Conservation (phyloP, 208 protist genomes). For the Leptomonas pyrrhocoris region DNA sequence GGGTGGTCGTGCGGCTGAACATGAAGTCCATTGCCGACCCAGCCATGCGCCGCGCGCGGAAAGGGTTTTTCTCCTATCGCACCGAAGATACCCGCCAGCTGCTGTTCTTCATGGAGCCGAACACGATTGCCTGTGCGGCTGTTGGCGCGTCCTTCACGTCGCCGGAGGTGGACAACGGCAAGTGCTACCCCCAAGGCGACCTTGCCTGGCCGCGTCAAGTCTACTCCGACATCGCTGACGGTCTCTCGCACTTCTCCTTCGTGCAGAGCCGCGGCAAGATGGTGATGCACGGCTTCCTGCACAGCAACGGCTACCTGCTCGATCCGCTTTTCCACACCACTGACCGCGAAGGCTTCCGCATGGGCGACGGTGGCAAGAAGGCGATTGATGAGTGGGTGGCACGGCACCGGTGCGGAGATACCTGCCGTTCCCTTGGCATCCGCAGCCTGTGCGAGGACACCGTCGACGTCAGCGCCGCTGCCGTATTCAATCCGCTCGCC, state of each 20-base stretch:
- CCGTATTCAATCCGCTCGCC: constrained; percentile 22
- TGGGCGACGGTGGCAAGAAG: constrained; percentile 55
- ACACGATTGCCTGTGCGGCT: constrained; percentile 48
- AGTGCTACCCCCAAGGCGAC: constrained; percentile 34
- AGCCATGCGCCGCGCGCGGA: constrained; percentile 15
- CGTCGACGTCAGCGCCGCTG: constrained; percentile 3
- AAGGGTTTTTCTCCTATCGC: constrained; percentile 65
- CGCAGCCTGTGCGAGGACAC: constrained; percentile 10
- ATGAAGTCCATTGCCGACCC: constrained; percentile 31
- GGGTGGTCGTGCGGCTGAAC: constrained; percentile 51
- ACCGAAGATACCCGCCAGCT: constrained; percentile 54
- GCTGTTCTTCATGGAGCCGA: constrained; percentile 69
- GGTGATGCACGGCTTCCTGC: constrained; percentile 57
- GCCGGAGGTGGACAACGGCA: constrained; percentile 22
- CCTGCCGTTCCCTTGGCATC: constrained; percentile 45
- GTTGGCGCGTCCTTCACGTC: constrained; percentile 63
- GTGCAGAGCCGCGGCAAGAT: constrained; percentile 29
- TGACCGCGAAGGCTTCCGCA: constrained; percentile 55
- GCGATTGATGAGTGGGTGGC: constrained; percentile 51
- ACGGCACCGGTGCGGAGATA: constrained; percentile 57
- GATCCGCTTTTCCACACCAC: constrained; percentile 69
- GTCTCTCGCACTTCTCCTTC: constrained; percentile 74
- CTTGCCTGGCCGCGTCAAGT: constrained; percentile 24
- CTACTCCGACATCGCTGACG: constrained; percentile 64
- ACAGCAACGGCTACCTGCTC: constrained; percentile 52